phyloP scores from a whole-genome alignment of 352 stramenopile genomes.

The Phytophthora europaea region DNA sequence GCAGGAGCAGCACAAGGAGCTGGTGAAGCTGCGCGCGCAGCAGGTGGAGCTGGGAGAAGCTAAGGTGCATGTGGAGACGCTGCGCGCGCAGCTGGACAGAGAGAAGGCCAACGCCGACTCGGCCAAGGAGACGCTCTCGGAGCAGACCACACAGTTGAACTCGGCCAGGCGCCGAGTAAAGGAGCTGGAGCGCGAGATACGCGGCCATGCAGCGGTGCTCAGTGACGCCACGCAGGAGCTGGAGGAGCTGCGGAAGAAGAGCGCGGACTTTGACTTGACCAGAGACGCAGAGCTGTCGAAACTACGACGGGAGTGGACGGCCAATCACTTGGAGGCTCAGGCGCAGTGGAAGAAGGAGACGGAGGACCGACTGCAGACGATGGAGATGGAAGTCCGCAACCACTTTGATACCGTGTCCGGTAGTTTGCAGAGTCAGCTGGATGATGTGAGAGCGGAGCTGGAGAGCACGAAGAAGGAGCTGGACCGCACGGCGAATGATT shows the following conservation, averaged over 20 bases:
- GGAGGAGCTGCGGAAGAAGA: slow-evolving; percentile 80
- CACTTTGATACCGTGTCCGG: slow-evolving; percentile 73
- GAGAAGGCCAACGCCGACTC: slow-evolving; percentile 70
- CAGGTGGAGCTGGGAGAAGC: slow-evolving; percentile 75
- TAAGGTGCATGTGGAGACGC: slow-evolving; percentile 61
- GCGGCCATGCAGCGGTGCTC: slow-evolving; percentile 52
- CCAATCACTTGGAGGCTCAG: slow-evolving; percentile 78
- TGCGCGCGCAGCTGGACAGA: slow-evolving; percentile 62
- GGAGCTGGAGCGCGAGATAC: slow-evolving; percentile 78
- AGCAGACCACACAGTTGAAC: slow-evolving; percentile 77
- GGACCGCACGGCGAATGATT: slow-evolving; percentile 82
- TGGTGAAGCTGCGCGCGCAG: slow-evolving; percentile 78
- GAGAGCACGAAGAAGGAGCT: slow-evolving; percentile 81
- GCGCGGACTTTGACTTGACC: slow-evolving; percentile 73
- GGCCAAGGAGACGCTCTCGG: slow-evolving; percentile 84
- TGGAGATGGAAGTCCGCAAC: slow-evolving; percentile 81
- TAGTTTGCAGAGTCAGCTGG: slow-evolving; percentile 68
- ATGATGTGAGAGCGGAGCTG: slow-evolving; percentile 67
- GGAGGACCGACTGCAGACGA: slow-evolving; percentile 71
- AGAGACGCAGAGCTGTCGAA: slow-evolving; percentile 76
- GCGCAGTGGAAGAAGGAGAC: slow-evolving; percentile 84
- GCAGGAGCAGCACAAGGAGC: slow-evolving; percentile 82
- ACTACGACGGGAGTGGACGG: slow-evolving; percentile 81
- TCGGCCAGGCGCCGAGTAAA: slow-evolving; percentile 71
- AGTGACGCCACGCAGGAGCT: slow-evolving; percentile 75